These are phyloP conservation scores for Fusarium mundagurra DNA, from an alignment of 2,329 filamentous ascomycete species.

Conservation along the genomic window DNA sequence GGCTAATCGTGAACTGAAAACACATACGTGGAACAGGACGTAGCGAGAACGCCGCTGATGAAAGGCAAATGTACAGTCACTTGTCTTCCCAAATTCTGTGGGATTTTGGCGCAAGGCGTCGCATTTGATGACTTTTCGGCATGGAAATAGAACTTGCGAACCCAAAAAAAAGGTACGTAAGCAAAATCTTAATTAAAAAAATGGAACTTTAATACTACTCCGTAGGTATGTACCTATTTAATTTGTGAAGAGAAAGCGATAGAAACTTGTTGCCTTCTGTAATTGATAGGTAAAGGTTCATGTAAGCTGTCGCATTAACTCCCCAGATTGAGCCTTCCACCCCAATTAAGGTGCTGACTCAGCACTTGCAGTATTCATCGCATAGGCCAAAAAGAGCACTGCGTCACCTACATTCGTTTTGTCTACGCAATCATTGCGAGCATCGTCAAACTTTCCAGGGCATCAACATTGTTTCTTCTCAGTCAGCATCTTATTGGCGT, in stretches of 20 bases:
- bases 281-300: neutral
- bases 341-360: constrained; percentile 6
- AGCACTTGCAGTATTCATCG: neutral
- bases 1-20: neutral
- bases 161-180: neutral
- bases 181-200: neutral
- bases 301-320: neutral
- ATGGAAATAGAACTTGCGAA: neutral
- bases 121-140: neutral
- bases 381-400: constrained; percentile 9
- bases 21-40: neutral
- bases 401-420: constrained; percentile 32
- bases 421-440: constrained; percentile 23
- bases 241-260: neutral
- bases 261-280: neutral
- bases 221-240: neutral
- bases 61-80: neutral
- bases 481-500: neutral
- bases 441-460: constrained; percentile 24
- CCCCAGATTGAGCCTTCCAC: neutral
- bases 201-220: neutral
- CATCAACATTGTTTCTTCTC: constrained; percentile 1
- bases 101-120: neutral
- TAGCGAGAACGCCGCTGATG: neutral
- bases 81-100: neutral